Evolutionary conservation across 1,284 basidiomycete genomes (phyloP).

Genomic region (Leccinum fallax): DNA sequence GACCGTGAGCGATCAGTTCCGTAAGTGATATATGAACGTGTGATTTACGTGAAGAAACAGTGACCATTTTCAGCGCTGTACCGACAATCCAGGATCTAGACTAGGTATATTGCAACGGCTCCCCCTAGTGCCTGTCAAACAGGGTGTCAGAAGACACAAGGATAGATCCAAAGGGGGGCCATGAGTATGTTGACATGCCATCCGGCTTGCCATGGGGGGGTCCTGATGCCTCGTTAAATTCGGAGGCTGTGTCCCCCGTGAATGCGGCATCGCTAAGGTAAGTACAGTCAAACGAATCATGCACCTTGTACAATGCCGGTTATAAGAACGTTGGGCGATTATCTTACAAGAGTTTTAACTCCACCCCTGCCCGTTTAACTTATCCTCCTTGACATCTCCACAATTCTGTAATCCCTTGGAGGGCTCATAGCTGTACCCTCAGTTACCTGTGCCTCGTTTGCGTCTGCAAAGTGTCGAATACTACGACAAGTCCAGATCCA

Average conservation of each 20-base stretch:
- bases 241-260: conserved; percentile 34
- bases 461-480: conserved; percentile 5
- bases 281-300: conserved; percentile 22
- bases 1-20: conserved; percentile 37
- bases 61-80: conserved; percentile 26
- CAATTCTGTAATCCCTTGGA: conserved; percentile 19
- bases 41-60: conserved; percentile 14
- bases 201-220: conserved; percentile 25
- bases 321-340: conserved; percentile 38
- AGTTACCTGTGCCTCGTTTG: conserved; percentile 10
- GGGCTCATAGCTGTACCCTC: conserved; percentile 16
- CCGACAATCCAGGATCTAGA: conserved; percentile 38
- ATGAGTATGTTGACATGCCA: conserved; percentile 41
- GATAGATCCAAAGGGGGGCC: conserved; percentile 25
- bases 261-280: conserved; percentile 41
- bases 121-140: conserved; percentile 34
- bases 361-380: conserved; percentile 35
- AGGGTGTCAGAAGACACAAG: conserved; percentile 35
- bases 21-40: conserved; percentile 40
- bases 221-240: conserved; percentile 33
- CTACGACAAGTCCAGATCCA: conserved; percentile 20
- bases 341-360: conserved; percentile 41
- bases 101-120: conserved; percentile 21
- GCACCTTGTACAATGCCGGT: conserved; percentile 36
- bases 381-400: conserved; percentile 25